These are phyloP conservation scores for Brassica incana DNA, from an alignment of 345 rosid genomes.

Conservation along the genomic window DNA sequence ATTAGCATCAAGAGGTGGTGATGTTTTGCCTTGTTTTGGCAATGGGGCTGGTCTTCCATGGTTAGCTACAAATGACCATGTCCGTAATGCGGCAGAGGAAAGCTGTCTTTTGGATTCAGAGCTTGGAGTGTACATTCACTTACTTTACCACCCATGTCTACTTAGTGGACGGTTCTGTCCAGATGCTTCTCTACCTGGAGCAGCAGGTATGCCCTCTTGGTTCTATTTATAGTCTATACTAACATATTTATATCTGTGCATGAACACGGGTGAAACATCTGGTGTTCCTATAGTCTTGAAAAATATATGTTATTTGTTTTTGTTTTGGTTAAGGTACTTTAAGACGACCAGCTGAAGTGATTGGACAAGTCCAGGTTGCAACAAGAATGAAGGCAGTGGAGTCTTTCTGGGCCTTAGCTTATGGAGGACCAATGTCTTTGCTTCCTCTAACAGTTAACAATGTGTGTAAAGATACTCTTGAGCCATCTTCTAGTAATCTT, in stretches of 20 bases:
- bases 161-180: constrained; percentile 92
- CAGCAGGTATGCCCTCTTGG: constrained; percentile 60
- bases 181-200: constrained; percentile 87
- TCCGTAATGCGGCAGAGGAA: constrained; percentile 62
- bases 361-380: constrained; percentile 96
- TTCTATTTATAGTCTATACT: no score
- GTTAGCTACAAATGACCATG: constrained; percentile 73
- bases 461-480: constrained; percentile 66
- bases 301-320: neutral
- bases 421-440: constrained; percentile 95
- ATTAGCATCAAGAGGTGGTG: constrained; percentile 91
- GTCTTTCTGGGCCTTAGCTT: constrained; percentile 92
- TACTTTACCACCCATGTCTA: constrained; percentile 83
- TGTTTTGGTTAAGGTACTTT: constrained; percentile 53
- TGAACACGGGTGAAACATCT: neutral
- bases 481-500: constrained; percentile 53
- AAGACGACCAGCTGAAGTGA: constrained; percentile 94
- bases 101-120: constrained; percentile 79
- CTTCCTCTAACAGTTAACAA: constrained; percentile 76
- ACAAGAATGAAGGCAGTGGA: constrained; percentile 78
- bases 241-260: no score
- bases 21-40: constrained; percentile 83
- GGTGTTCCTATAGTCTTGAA: neutral
- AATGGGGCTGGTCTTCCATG: constrained; percentile 93
- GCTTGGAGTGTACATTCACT: constrained; percentile 75